Evolutionary conservation across 345 rosid species (phyloP), one percentile per base, ranked within the genome.

Genomic region (Limnanthes douglasii): DNA sequence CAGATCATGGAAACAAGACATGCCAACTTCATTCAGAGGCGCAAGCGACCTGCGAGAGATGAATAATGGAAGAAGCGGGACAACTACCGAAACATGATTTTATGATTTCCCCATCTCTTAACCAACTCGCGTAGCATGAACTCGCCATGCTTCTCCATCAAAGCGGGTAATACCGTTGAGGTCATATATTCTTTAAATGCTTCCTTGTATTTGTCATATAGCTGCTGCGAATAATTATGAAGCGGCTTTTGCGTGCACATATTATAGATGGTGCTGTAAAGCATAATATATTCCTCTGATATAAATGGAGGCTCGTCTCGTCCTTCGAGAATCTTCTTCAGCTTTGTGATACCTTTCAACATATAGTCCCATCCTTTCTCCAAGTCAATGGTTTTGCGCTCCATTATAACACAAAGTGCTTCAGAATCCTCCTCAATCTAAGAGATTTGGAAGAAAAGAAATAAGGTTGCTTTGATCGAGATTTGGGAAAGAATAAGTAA

Each of bases 181-280:
- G 43, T 51, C 36, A 74, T 71, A 21, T 78, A 74, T 18, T 54
- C 81, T 46, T 71, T 67, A 48, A 74, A 66, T 8, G 66, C 56
- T 38, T 66, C 75, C 51, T 35, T 44, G 52, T 68, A 78, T 54
- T 66, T 74, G 29, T 71, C 69, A 30, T 78, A 78, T 20, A 78
- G 72, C 61, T 74, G 80, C 13, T 74, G 70, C 1, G 92, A 68
- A 43, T 68, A 74, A 28, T 78, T 73, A 8, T 68, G 59, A 11
- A 77, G 78, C 0, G 85, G 71, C 67, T 64, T 71, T 41, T 78
- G 80, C 1, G 77, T 65, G 15, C 90, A 78, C 84, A 78, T 71
- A 32, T 78, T 69, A 41, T 74, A 78, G 41, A 78, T 64, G 10
- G 71, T 71, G 16, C 92, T 78, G 66, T 78, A 78, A 1, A 78